phyloP scores from a whole-genome alignment of 2,329 filamentous ascomycete species.

The Claviceps humidiphila region DNA sequence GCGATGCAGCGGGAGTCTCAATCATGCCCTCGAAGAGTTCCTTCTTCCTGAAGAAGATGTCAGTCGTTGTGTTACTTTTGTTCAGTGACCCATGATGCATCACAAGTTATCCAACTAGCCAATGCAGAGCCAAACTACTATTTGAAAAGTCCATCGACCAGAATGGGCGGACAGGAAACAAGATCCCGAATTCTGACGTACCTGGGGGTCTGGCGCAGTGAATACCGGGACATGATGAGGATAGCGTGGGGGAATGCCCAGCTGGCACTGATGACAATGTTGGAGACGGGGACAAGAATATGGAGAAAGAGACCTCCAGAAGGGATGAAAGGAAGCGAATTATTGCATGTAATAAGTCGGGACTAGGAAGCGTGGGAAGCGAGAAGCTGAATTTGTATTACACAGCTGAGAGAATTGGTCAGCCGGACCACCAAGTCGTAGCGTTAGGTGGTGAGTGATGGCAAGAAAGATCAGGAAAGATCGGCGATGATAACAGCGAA shows the following conservation, averaged over 20 bases:
- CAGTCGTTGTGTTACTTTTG: conserved; percentile 1
- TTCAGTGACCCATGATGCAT: not conserved
- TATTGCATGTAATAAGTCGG: not conserved
- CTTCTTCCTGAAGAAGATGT: conserved; percentile 35
- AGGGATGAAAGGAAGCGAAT: not conserved
- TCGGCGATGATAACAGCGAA: too few relatives aligned
- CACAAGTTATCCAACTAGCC: not conserved
- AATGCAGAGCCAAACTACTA: not conserved
- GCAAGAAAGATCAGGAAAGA: not conserved
- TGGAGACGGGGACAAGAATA: not conserved
- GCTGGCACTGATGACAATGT: not conserved
- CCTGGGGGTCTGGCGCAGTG: conserved; percentile 19
- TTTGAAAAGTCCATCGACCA: not conserved
- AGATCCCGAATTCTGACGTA: conserved; percentile 7
- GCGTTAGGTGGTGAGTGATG: too few relatives aligned
- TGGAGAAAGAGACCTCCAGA: not conserved
- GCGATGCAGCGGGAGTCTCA: conserved; percentile 32
- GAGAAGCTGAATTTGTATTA: not conserved
- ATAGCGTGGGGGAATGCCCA: not conserved
- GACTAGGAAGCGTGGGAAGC: not conserved
- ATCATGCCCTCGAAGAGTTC: conserved; percentile 49
- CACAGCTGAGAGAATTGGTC: too few relatives aligned
- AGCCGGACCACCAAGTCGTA: too few relatives aligned
- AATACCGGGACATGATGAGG: conserved; percentile 15
- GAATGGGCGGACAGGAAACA: not conserved